A percentile compares a stretch with the other conserved stretches of the same genome.
These are phyloP conservation scores for Telopea speciosissima DNA, from an alignment of 177 flowering plant genomes.

Conservation along the genomic window DNA sequence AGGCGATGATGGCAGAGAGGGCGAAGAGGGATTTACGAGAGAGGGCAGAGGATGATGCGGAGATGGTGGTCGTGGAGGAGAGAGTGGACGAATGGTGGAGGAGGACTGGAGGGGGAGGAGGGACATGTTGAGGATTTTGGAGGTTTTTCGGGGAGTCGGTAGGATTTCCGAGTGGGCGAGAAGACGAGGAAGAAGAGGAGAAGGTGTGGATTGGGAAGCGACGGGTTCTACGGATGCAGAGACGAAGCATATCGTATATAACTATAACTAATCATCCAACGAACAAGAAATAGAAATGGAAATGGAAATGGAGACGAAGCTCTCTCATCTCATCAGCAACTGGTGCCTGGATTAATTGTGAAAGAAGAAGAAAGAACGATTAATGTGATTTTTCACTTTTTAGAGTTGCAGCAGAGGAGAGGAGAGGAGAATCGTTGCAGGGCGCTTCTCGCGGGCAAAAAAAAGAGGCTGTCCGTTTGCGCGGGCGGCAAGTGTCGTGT, in stretches of 20 bases:
- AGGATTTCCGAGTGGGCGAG: constrained; percentile 12
- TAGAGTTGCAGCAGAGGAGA: too few species aligned
- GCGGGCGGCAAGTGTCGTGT: too few species aligned
- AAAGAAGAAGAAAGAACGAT: too few species aligned
- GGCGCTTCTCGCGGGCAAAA: too few species aligned
- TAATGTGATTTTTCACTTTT: too few species aligned
- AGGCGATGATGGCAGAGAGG: constrained; percentile 26
- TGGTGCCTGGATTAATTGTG: too few species aligned
- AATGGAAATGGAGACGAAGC: too few species aligned
- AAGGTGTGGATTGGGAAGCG: constrained; percentile 9
- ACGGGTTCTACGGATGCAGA: constrained; percentile 22
- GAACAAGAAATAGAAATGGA: too few species aligned
- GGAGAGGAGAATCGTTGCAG: too few species aligned
- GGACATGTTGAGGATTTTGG: constrained; percentile 15
- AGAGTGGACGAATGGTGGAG: constrained; percentile 5
- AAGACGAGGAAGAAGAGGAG: constrained; percentile 11
- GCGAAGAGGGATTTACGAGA: constrained; percentile 26
- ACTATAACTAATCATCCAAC: background rate
- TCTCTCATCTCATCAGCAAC: background rate
- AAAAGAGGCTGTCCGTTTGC: too few species aligned
- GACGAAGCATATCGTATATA: constrained; percentile 26
- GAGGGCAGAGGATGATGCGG: background rate
- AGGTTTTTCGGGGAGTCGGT: constrained; percentile 9
- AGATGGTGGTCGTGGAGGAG: constrained; percentile 9
- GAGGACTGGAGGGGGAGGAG: constrained; percentile 20